A percentile compares a stretch with the other conserved stretches of the same genome.
Conservation (phyloP, 768 basidiomycete genomes). For the Termitomyces titanicus region DNA sequence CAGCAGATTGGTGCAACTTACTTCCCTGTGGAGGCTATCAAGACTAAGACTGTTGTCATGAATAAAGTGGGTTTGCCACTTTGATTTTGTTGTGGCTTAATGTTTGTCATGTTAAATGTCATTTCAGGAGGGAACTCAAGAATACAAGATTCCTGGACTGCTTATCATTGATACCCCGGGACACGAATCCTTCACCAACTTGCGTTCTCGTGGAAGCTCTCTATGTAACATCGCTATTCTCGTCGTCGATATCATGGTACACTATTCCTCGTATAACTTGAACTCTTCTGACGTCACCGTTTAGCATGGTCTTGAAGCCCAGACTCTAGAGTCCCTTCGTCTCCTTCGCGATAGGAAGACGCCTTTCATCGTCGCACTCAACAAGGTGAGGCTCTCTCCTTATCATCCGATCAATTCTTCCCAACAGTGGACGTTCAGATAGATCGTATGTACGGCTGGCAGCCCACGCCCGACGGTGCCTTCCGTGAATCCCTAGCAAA, state of each 20-base stretch:
- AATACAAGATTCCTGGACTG: slow-evolving; percentile 96
- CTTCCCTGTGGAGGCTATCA: slow-evolving; percentile 95
- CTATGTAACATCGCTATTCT: slow-evolving; percentile 98
- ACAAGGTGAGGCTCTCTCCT: slow-evolving; percentile 59
- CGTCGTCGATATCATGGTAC: slow-evolving; percentile 96
- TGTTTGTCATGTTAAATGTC: background rate
- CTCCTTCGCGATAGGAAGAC: slow-evolving; percentile 91
- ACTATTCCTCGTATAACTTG: background rate
- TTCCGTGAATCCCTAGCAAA: slow-evolving; percentile 89
- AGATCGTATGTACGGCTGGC: slow-evolving; percentile 97
- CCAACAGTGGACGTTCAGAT: slow-evolving; percentile 52
- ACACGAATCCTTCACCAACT: slow-evolving; percentile 98
- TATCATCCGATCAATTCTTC: background rate
- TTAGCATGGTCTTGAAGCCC: slow-evolving; percentile 96
- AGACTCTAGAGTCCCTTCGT: slow-evolving; percentile 94
- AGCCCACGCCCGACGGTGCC: slow-evolving; percentile 84
- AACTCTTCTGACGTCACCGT: slow-evolving; percentile 4
- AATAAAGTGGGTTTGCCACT: slow-evolving; percentile 55
- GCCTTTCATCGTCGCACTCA: slow-evolving; percentile 97
- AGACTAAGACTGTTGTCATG: slow-evolving; percentile 89
- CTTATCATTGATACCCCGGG: slow-evolving; percentile 97
- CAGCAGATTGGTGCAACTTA: slow-evolving; percentile 99
- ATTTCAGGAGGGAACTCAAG: slow-evolving; percentile 67
- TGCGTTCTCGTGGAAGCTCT: slow-evolving; percentile 93
- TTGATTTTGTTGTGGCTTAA: background rate